Evolutionary conservation across 805 yeast species (phyloP).

Genomic region (Ogataea dorogensis): DNA sequence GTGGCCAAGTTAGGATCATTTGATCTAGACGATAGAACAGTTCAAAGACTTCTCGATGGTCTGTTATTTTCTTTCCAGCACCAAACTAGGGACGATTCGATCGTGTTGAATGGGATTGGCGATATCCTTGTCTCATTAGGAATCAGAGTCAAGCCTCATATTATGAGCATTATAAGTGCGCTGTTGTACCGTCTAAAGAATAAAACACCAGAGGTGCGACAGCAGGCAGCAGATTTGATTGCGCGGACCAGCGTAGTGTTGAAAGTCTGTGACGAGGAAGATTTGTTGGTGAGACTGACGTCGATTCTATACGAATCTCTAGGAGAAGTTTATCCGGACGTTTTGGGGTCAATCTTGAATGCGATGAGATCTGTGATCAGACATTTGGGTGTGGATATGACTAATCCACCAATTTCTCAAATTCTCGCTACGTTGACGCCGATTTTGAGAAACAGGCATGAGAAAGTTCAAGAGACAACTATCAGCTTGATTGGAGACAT

Average conservation of each 20-base stretch:
- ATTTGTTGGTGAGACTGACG: constrained; percentile 63
- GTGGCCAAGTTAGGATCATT: constrained; percentile 49
- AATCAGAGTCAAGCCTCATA: constrained; percentile 62
- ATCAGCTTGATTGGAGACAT: constrained; percentile 78
- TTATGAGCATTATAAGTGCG: constrained; percentile 70
- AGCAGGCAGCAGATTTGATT: constrained; percentile 80
- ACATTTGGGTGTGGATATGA: constrained; percentile 53
- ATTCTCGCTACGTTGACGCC: constrained; percentile 88
- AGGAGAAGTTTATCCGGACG: constrained; percentile 95
- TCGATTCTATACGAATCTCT: constrained; percentile 82
- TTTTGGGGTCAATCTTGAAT: constrained; percentile 76
- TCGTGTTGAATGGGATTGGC: constrained; percentile 62
- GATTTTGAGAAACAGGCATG: constrained; percentile 83
- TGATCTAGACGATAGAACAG: constrained; percentile 58
- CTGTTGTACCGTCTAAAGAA: constrained; percentile 71
- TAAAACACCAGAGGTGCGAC: constrained; percentile 68
- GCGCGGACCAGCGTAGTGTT: constrained; percentile 64
- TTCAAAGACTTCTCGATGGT: constrained; percentile 76
- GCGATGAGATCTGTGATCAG: constrained; percentile 66
- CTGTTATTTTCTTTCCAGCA: constrained; percentile 77
- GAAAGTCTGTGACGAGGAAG: constrained; percentile 60
- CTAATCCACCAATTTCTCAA: constrained; percentile 82
- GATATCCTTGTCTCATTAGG: constrained; percentile 62
- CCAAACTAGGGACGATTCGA: constrained; percentile 54
- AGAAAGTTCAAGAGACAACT: constrained; percentile 82